These are phyloP conservation scores for Takashimella koratensis DNA, from an alignment of 1,284 basidiomycete genomes.

Conservation along the genomic window DNA sequence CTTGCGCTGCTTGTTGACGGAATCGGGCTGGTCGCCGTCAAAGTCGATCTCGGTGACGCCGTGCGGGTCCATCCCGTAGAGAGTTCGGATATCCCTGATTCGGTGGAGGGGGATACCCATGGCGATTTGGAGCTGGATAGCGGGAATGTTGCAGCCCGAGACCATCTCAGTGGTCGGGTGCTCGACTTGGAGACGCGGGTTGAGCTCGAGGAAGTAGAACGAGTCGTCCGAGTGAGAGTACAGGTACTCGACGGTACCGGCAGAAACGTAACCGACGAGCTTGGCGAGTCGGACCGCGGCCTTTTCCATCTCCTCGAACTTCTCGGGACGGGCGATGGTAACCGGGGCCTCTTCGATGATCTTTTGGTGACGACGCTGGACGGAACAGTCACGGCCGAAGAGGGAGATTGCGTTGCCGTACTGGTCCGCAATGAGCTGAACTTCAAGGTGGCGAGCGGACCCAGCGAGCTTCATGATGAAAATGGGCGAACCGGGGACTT, in stretches of 20 bases:
- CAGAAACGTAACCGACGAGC: conserved; percentile 97
- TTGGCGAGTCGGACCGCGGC: conserved; percentile 96
- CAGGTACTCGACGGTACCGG: conserved; percentile 98
- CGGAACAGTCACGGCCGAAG: conserved; percentile 98
- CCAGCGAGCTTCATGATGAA: conserved; percentile 99
- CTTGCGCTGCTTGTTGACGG: conserved; percentile 84
- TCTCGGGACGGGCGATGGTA: conserved; percentile 87
- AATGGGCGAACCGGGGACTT: conserved; percentile 97
- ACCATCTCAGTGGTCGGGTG: conserved; percentile 99
- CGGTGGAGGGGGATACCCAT: conserved; percentile 98
- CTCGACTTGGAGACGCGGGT: conserved; percentile 99
- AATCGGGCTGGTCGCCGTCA: conserved; percentile 84
- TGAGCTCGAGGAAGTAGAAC: conserved; percentile 98
- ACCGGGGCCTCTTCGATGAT: conserved; percentile 99
- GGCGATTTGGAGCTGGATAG: conserved; percentile 93
- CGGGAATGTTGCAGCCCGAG: conserved; percentile 94
- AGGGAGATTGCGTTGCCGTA: conserved; percentile 99
- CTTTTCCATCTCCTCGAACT: conserved; percentile 96
- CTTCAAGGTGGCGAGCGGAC: conserved; percentile 94
- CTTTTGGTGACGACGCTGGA: conserved; percentile 99
- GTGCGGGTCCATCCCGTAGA: conserved; percentile 90
- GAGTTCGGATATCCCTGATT: conserved; percentile 91
- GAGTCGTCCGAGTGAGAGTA: conserved; percentile 91
- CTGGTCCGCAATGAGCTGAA: conserved; percentile 97
- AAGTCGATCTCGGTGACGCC: conserved; percentile 92